Percentiles rank a stretch among this genome's conserved stretches.
phyloP scores from a whole-genome alignment of 78 protist genomes.

The Dictyostelium discoideum region DNA sequence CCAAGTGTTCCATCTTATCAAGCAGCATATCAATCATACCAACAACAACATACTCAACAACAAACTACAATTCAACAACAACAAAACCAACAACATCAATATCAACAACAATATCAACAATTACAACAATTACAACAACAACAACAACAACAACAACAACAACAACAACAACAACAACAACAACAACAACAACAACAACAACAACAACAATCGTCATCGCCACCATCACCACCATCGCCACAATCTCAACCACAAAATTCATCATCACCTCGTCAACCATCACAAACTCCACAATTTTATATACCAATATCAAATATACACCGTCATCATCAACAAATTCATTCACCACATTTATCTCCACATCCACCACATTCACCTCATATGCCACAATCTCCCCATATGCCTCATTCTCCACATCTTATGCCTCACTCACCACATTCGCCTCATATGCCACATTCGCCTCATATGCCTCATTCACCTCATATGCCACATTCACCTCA shows the following conservation, averaged over 20 bases:
- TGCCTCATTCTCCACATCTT: background rate
- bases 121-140: background rate
- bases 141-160: background rate
- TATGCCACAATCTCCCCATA: background rate
- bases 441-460: background rate
- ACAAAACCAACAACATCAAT: slow-evolving; percentile 5
- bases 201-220: background rate
- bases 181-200: background rate
- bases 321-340: slow-evolving; percentile 1
- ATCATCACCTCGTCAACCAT: background rate
- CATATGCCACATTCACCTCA: background rate
- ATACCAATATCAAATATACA: background rate
- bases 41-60: slow-evolving; percentile 11
- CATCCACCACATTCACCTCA: background rate
- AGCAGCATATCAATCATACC: slow-evolving; percentile 9
- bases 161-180: background rate
- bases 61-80: background rate
- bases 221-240: background rate
- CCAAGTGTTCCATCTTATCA: background rate
- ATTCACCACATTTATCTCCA: slow-evolving; percentile 6
- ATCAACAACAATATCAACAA: background rate
- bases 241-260: background rate
- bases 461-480: background rate
- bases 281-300: background rate
- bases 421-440: background rate